Evolutionary conservation across 2,329 filamentous ascomycete species (phyloP).

Genomic region (Phyllosticta citribraziliensis): DNA sequence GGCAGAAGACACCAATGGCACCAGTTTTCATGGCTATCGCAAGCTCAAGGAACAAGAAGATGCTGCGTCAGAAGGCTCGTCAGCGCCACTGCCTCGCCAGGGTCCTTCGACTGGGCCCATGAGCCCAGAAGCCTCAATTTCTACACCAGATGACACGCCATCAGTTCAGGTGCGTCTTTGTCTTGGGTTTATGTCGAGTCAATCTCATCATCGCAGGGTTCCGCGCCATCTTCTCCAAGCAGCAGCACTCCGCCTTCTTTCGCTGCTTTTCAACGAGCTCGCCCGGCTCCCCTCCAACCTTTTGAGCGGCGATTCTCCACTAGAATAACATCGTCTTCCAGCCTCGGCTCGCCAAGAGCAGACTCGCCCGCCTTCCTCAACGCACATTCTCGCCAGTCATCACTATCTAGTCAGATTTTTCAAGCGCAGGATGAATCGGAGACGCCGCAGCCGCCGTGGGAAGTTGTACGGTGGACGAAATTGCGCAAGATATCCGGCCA

Average conservation of each 20-base stretch:
- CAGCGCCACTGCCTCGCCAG: slow-evolving; percentile 13
- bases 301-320: slow-evolving; percentile 95
- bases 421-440: slow-evolving; percentile 52
- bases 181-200: too few relatives aligned
- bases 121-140: slow-evolving; percentile 62
- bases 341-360: slow-evolving; percentile 51
- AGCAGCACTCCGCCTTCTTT: slow-evolving; percentile 65
- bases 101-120: slow-evolving; percentile 27
- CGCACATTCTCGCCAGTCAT: slow-evolving; percentile 72
- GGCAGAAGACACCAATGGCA: slow-evolving; percentile 14
- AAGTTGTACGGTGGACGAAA: slow-evolving; percentile 93
- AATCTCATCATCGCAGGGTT: slow-evolving; percentile 32
- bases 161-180: slow-evolving; percentile 58
- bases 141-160: slow-evolving; percentile 72
- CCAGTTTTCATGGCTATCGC: slow-evolving; percentile 24
- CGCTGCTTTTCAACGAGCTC: slow-evolving; percentile 57
- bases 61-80: slow-evolving; percentile 14
- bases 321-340: slow-evolving; percentile 58
- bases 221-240: slow-evolving; percentile 51
- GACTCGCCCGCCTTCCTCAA: slow-evolving; percentile 68
- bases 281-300: slow-evolving; percentile 76
- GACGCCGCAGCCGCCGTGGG: slow-evolving; percentile 76
- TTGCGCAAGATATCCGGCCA: slow-evolving; percentile 81
- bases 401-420: slow-evolving; percentile 59
- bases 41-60: slow-evolving; percentile 17